Evolutionary conservation across 108 stramenopile genomes (phyloP).

Genomic region (Aurantiochytrium sp.): DNA sequence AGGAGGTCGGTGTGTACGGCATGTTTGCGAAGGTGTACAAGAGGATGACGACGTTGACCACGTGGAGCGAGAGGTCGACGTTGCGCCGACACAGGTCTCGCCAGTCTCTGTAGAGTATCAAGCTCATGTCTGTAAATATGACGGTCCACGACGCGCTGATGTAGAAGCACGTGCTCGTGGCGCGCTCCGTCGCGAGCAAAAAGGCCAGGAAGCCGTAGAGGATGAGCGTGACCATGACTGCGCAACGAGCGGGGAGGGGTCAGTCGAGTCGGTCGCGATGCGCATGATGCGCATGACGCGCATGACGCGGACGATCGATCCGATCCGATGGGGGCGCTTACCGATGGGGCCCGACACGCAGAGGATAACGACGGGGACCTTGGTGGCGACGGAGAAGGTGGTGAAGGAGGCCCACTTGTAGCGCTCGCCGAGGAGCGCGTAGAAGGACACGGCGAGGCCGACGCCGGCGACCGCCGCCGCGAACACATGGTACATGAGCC

Average conservation of each 20-base stretch:
- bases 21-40: neutral
- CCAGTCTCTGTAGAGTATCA: neutral
- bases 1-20: conserved; percentile 12
- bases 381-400: neutral
- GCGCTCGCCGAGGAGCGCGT: neutral
- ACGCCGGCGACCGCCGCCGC: neutral
- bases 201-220: neutral
- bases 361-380: neutral
- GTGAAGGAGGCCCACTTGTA: neutral
- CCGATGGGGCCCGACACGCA: conserved; percentile 18
- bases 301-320: neutral
- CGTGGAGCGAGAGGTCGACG: neutral
- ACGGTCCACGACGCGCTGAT: conserved; percentile 27
- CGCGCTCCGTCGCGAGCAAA: conserved; percentile 13
- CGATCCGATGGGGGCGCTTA: no score
- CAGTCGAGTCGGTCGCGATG: neutral
- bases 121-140: conserved; percentile 16
- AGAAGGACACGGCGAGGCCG: neutral
- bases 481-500: neutral
- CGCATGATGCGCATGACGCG: neutral
- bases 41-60: neutral
- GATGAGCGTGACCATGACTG: neutral
- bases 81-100: neutral
- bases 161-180: conserved; percentile 4
- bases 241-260: neutral